These are phyloP conservation scores for Candida sp. DNA, from an alignment of 1,139 yeast genomes.

Conservation along the genomic window DNA sequence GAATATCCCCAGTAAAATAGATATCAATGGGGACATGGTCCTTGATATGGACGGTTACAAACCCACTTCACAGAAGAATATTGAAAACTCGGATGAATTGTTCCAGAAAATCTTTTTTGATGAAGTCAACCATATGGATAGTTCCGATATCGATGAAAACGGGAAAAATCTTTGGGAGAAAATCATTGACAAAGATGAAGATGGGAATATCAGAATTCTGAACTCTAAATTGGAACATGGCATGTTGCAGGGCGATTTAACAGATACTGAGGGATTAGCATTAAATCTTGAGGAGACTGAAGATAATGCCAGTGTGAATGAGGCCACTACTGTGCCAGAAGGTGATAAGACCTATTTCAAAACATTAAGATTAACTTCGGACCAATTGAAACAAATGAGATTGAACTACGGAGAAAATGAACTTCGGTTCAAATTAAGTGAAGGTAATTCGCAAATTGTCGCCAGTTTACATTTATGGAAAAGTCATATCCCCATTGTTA, in stretches of 20 bases:
- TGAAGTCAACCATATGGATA: constrained; percentile 28
- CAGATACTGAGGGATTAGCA: constrained; percentile 5
- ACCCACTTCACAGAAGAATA: constrained; percentile 70
- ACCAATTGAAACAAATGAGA: constrained; percentile 73
- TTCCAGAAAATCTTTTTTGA: constrained; percentile 71
- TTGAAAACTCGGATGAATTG: constrained; percentile 64
- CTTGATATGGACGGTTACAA: constrained; percentile 97
- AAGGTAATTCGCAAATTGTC: constrained; percentile 73
- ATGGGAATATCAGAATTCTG: constrained; percentile 68
- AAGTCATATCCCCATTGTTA: constrained; percentile 82
- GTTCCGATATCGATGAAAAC: constrained; percentile 9
- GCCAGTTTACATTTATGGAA: constrained; percentile 86
- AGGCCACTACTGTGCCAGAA: constrained; percentile 9
- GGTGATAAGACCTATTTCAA: constrained; percentile 60
- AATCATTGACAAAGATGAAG: constrained; percentile 50
- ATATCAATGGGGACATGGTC: constrained; percentile 86
- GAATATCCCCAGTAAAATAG: constrained; percentile 86
- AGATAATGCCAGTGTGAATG: constrained; percentile 3
- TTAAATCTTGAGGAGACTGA: constrained; percentile 3
- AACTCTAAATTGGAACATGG: constrained; percentile 14
- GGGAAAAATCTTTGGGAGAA: constrained; percentile 27
- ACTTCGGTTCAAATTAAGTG: constrained; percentile 72
- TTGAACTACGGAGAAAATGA: constrained; percentile 79
- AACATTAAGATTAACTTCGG: constrained; percentile 88
- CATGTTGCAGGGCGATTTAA: constrained; percentile 11